A percentile compares a stretch with the other conserved stretches of the same genome.
phyloP scores from a whole-genome alignment of 1,284 basidiomycete species.

The Malassezia sp. region DNA sequence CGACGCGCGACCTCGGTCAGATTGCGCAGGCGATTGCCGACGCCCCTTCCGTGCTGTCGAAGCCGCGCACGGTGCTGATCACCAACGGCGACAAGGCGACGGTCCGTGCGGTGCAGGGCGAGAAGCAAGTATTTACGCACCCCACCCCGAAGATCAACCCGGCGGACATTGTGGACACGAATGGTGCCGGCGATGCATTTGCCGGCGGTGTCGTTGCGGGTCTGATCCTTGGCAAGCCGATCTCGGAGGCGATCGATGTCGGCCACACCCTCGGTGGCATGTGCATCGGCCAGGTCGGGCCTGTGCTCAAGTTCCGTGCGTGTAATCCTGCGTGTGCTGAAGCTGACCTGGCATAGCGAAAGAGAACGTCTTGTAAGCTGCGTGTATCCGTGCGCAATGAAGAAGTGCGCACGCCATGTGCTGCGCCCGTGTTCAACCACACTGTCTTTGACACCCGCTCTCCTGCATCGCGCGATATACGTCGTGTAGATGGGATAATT shows the following conservation, averaged over 20 bases:
- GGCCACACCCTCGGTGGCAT: constrained; percentile 82
- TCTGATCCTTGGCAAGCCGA: constrained; percentile 63
- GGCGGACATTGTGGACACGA: constrained; percentile 71
- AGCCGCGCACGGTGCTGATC: constrained; percentile 67
- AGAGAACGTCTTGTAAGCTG: constrained; percentile 28
- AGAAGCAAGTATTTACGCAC: constrained; percentile 51
- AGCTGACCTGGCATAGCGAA: constrained; percentile 20
- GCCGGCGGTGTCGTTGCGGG: constrained; percentile 94
- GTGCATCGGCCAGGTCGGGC: constrained; percentile 69
- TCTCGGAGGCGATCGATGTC: constrained; percentile 68
- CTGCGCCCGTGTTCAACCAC: constrained; percentile 16
- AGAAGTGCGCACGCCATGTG: too few species aligned
- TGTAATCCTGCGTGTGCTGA: not conserved
- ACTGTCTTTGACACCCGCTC: not conserved
- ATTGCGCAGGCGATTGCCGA: constrained; percentile 44
- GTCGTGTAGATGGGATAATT: too few species aligned
- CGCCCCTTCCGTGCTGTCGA: constrained; percentile 19
- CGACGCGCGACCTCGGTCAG: constrained; percentile 31
- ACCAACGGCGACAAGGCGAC: constrained; percentile 80
- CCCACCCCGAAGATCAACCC: constrained; percentile 49
- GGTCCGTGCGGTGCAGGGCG: constrained; percentile 59
- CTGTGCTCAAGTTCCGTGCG: constrained; percentile 42
- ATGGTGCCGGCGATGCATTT: constrained; percentile 97
- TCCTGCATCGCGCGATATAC: too few species aligned
- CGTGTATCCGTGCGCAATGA: not conserved